A percentile compares a stretch with the other conserved stretches of the same genome.
These are phyloP conservation scores for Colletotrichum sp. DNA, from an alignment of 2,329 filamentous ascomycete genomes.

Conservation along the genomic window DNA sequence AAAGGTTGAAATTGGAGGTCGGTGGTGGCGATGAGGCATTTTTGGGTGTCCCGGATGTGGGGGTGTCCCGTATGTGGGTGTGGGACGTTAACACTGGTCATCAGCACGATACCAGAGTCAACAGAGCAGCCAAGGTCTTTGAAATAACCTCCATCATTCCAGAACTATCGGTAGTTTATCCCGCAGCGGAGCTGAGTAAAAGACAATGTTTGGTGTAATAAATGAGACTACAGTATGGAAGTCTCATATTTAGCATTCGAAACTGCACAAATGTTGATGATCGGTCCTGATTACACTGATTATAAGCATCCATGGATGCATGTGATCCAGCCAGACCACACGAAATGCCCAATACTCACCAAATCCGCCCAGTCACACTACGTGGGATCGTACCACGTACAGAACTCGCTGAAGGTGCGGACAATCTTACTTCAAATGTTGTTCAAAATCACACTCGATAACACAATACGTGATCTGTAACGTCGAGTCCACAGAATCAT, in stretches of 20 bases:
- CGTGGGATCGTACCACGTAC: not conserved
- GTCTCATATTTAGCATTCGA: not conserved
- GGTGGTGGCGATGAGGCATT: too few relatives aligned
- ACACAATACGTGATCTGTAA: not conserved
- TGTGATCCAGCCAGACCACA: not conserved
- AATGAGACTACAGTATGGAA: not conserved
- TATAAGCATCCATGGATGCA: not conserved
- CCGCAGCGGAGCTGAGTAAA: not conserved
- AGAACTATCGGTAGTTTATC: too few relatives aligned
- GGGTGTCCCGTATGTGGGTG: too few relatives aligned
- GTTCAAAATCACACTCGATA: not conserved
- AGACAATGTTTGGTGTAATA: not conserved
- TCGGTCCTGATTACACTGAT: not conserved
- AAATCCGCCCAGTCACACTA: not conserved
- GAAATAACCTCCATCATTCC: not conserved
- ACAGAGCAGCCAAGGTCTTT: not conserved
- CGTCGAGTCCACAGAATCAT: not conserved
- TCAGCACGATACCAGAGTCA: not conserved
- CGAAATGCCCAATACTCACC: not conserved
- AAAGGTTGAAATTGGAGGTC: too few relatives aligned
- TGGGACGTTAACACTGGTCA: not conserved
- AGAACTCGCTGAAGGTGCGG: not conserved
- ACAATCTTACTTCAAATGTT: not conserved
- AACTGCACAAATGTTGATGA: rapidly evolving
- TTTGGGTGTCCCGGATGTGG: too few relatives aligned